phyloP scores from a whole-genome alignment of 176 grass and related monocot species.

The Rhipidocladum racemiflorum region DNA sequence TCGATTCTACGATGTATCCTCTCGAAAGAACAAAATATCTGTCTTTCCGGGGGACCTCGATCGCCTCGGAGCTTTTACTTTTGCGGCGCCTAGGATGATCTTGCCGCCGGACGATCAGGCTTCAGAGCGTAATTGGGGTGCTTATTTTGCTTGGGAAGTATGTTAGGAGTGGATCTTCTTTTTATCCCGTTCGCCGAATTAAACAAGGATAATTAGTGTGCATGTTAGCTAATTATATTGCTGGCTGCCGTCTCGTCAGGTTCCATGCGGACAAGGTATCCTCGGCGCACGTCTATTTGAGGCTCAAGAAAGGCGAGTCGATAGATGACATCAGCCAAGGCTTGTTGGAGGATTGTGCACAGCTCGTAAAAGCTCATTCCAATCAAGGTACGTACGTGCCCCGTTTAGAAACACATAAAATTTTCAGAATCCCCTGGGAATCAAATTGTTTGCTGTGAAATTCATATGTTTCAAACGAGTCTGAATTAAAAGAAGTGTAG shows the following conservation, averaged over 20 bases:
- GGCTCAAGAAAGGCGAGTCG: conserved; percentile 80
- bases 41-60: neutral
- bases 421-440: too few species aligned
- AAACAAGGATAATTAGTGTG: neutral
- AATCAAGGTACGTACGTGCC: conserved; percentile 63
- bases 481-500: neutral
- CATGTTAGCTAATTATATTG: neutral
- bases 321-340: conserved; percentile 75
- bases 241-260: conserved; percentile 33
- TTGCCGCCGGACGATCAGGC: neutral
- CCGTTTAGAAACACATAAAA: too few species aligned
- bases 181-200: neutral
- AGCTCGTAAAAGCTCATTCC: conserved; percentile 95
- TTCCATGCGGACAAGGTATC: conserved; percentile 99
- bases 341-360: conserved; percentile 81
- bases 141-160: neutral
- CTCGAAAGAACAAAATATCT: neutral
- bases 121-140: neutral
- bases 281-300: conserved; percentile 95
- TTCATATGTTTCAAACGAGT: too few species aligned
- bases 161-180: neutral
- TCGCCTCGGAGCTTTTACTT: neutral
- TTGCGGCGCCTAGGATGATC: neutral
- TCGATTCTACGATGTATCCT: neutral
- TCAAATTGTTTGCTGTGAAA: neutral